phyloP scores from a whole-genome alignment of 2,329 filamentous ascomycete species.

The Calonectria pseudoturangicola region DNA sequence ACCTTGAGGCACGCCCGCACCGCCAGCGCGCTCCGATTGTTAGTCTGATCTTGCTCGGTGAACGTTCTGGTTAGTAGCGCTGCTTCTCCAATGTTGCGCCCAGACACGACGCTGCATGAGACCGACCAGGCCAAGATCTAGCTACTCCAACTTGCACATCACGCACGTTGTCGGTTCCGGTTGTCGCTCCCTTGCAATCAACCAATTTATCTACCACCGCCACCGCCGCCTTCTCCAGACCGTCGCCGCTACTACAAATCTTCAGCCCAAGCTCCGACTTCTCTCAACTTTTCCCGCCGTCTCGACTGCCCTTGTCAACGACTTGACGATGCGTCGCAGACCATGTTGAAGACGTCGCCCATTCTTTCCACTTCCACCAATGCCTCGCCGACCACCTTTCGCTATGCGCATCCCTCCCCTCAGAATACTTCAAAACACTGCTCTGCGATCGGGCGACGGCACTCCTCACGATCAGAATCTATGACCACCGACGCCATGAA shows the following conservation, averaged over 20 bases:
- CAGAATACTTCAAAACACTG: constrained; percentile 53
- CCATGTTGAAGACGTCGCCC: constrained; percentile 77
- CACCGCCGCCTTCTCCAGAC: neutral
- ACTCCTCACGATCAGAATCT: constrained; percentile 50
- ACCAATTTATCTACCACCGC: constrained; percentile 20
- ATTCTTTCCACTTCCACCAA: constrained; percentile 70
- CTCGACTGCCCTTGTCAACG: constrained; percentile 34
- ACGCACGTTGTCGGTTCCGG: constrained; percentile 25
- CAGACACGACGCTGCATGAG: constrained; percentile 50
- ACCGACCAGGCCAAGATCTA: constrained; percentile 55
- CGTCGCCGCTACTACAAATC: constrained; percentile 40
- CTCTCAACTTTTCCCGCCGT: constrained; percentile 31
- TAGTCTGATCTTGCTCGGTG: constrained; percentile 56
- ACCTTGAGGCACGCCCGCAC: constrained; percentile 38
- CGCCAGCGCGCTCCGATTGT: constrained; percentile 34
- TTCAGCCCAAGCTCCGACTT: constrained; percentile 41
- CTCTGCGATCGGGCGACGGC: constrained; percentile 53
- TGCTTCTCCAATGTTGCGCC: constrained; percentile 48
- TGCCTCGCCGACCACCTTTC: constrained; percentile 70
- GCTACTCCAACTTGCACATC: constrained; percentile 48
- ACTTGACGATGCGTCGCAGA: constrained; percentile 68
- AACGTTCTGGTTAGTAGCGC: constrained; percentile 57
- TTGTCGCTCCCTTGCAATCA: constrained; percentile 30
- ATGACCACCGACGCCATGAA: constrained; percentile 52
- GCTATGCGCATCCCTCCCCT: constrained; percentile 57